These are phyloP conservation scores for Backusella mclennaniae DNA, from an alignment of 192 early-diverging fungal genomes.

Conservation along the genomic window DNA sequence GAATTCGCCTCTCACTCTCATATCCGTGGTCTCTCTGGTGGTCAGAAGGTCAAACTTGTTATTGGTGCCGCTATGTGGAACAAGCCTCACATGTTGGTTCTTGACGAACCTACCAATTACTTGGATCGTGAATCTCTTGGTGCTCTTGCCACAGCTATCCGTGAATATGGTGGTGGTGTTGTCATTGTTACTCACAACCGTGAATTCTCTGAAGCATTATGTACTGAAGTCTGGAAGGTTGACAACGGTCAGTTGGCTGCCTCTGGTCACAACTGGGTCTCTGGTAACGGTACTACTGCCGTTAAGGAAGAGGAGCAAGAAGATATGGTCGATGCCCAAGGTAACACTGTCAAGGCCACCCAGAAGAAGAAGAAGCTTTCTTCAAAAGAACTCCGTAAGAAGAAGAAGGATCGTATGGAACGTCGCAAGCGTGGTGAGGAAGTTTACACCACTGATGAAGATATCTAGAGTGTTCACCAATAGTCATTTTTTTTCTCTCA, in stretches of 20 bases:
- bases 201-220: constrained; percentile 74
- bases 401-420: constrained; percentile 60
- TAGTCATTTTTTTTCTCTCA: not conserved
- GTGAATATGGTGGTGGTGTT: constrained; percentile 76
- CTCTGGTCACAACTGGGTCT: constrained; percentile 54
- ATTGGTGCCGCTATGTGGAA: constrained; percentile 84
- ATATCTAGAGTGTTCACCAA: constrained; percentile 3
- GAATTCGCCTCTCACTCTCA: constrained; percentile 73
- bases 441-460: constrained; percentile 29
- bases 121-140: constrained; percentile 64
- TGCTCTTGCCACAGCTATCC: constrained; percentile 72
- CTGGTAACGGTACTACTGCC: constrained; percentile 46
- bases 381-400: constrained; percentile 52
- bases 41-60: constrained; percentile 86
- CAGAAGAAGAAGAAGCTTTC: constrained; percentile 56
- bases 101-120: constrained; percentile 87
- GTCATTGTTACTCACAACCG: constrained; percentile 85
- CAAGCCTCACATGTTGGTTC: constrained; percentile 85
- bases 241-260: constrained; percentile 56
- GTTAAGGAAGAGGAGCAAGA: constrained; percentile 51
- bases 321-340: constrained; percentile 64
- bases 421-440: constrained; percentile 59
- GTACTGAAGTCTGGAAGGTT: constrained; percentile 76
- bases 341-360: constrained; percentile 71
- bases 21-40: constrained; percentile 72